Percentiles rank a stretch among this genome's conserved stretches.
Conservation (phyloP, 2,329 filamentous ascomycete species). For the Hypoxylon sp. region DNA sequence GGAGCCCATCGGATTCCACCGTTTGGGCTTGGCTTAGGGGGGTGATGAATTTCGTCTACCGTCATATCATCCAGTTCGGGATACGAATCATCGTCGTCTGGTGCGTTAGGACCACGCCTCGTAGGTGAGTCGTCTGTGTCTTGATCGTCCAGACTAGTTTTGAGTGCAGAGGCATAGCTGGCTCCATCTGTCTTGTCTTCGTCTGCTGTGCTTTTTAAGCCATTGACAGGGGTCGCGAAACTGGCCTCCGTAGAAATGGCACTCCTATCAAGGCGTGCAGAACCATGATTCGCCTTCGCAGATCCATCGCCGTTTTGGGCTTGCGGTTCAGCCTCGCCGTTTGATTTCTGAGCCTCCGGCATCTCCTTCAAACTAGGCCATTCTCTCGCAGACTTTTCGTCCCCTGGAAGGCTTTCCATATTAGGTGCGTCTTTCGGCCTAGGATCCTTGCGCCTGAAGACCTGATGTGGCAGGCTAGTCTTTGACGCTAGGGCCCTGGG, state of each 20-base stretch:
- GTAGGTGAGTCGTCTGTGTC: slow-evolving; percentile 17
- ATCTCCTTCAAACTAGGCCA: slow-evolving; percentile 6
- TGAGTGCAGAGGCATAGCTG: slow-evolving; percentile 42
- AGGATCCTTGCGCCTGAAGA: slow-evolving; percentile 22
- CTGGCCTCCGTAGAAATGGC: slow-evolving; percentile 16
- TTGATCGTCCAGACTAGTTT: slow-evolving; percentile 30
- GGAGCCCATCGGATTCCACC: slow-evolving; percentile 86
- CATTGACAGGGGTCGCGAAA: slow-evolving; percentile 20
- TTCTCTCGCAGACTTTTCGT: slow-evolving; percentile 15
- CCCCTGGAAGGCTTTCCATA: slow-evolving; percentile 36
- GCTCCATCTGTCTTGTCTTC: slow-evolving; percentile 16
- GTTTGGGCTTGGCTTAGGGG: slow-evolving; percentile 42
- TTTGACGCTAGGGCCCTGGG: slow-evolving; percentile 22
- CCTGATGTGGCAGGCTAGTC: slow-evolving; percentile 22
- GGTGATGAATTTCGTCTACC: slow-evolving; percentile 48
- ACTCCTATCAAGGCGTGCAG: slow-evolving; percentile 14
- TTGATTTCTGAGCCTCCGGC: slow-evolving; percentile 1
- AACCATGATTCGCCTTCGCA: slow-evolving; percentile 9
- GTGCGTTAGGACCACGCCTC: slow-evolving; percentile 17
- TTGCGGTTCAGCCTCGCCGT: slow-evolving; percentile 17
- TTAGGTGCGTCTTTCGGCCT: slow-evolving; percentile 20
- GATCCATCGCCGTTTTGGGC: slow-evolving; percentile 4
- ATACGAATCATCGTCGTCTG: slow-evolving; percentile 52
- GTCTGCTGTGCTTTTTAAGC: slow-evolving; percentile 25
- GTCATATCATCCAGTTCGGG: slow-evolving; percentile 53